Evolutionary conservation across 2,329 filamentous ascomycete species (phyloP).

Genomic region (Xenosphaeropsis pyriputrescens): DNA sequence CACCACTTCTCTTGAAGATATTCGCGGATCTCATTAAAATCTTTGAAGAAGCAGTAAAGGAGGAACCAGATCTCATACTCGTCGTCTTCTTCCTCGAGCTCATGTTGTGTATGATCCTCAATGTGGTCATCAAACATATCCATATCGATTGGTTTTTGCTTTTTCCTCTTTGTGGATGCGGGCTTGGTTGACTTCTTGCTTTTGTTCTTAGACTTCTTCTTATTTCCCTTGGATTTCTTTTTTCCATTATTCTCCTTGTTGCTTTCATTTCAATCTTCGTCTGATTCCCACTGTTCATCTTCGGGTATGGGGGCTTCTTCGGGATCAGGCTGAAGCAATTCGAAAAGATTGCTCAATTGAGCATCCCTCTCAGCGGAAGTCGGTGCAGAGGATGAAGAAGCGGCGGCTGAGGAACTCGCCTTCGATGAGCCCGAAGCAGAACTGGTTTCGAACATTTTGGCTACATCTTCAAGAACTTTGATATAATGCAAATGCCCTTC

Average conservation of each 20-base stretch:
- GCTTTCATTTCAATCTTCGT: not conserved
- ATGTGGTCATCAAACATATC: not conserved
- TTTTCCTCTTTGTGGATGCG: constrained; percentile 1
- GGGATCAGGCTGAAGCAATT: constrained; percentile 1
- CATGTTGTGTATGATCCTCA: not conserved
- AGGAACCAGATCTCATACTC: constrained; percentile 17
- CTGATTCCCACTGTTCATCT: not conserved
- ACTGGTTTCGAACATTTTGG: not conserved
- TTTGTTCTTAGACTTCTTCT: constrained; percentile 5
- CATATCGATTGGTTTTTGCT: not conserved
- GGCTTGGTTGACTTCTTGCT: constrained; percentile 1
- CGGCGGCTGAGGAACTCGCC: no score
- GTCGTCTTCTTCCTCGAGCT: constrained; percentile 5
- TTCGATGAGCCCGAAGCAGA: no score
- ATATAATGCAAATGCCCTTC: constrained; percentile 1
- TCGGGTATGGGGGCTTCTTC: not conserved
- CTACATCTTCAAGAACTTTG: constrained; percentile 1
- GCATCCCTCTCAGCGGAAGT: not conserved
- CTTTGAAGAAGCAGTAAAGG: constrained; percentile 20
- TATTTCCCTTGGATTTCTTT: not conserved
- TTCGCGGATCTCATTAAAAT: constrained; percentile 17
- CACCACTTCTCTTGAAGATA: constrained; percentile 18
- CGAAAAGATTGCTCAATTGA: constrained; percentile 2
- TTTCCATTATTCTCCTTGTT: constrained; percentile 1
- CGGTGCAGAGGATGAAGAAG: not conserved